These are phyloP conservation scores for Lactarius quietus DNA, from an alignment of 768 basidiomycete species.

Conservation along the genomic window DNA sequence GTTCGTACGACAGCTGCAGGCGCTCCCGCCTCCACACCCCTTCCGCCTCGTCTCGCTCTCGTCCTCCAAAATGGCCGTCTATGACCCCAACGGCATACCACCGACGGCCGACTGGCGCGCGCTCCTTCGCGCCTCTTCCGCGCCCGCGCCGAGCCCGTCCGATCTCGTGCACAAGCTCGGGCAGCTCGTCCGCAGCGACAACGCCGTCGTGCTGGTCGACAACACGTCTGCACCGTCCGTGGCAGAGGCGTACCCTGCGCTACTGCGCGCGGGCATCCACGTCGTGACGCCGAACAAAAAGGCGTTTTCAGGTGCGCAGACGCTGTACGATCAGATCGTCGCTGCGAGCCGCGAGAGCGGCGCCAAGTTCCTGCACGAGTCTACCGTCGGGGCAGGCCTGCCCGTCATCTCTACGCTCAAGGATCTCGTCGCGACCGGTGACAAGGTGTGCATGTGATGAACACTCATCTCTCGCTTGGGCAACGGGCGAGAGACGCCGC, in stretches of 20 bases:
- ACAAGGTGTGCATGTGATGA: slow-evolving; percentile 54
- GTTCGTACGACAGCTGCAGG: slow-evolving; percentile 75
- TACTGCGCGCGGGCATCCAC: slow-evolving; percentile 73
- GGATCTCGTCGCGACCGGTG: slow-evolving; percentile 89
- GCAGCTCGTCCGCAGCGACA: slow-evolving; percentile 43
- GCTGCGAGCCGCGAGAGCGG: slow-evolving; percentile 53
- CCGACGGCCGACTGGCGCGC: slow-evolving; percentile 42
- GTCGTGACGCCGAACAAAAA: slow-evolving; percentile 99
- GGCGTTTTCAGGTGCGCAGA: slow-evolving; percentile 73
- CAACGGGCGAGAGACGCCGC: background rate
- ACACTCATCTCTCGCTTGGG: background rate
- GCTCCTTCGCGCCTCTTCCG: slow-evolving; percentile 47
- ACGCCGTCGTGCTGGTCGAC: slow-evolving; percentile 75
- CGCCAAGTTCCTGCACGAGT: slow-evolving; percentile 76
- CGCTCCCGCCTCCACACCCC: slow-evolving; percentile 52
- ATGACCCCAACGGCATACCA: slow-evolving; percentile 46
- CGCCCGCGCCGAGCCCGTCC: slow-evolving; percentile 39
- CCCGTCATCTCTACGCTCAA: slow-evolving; percentile 90
- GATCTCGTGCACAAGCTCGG: slow-evolving; percentile 42
- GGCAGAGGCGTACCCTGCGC: slow-evolving; percentile 75
- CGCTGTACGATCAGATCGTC: slow-evolving; percentile 67
- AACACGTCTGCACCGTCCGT: slow-evolving; percentile 86
- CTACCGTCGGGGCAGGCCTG: slow-evolving; percentile 94
- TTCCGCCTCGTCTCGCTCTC: slow-evolving; percentile 68
- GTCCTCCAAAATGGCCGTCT: slow-evolving; percentile 60